Evolutionary conservation across 257 asterid genomes (phyloP).

Genomic region (Solanum stenotomum): DNA sequence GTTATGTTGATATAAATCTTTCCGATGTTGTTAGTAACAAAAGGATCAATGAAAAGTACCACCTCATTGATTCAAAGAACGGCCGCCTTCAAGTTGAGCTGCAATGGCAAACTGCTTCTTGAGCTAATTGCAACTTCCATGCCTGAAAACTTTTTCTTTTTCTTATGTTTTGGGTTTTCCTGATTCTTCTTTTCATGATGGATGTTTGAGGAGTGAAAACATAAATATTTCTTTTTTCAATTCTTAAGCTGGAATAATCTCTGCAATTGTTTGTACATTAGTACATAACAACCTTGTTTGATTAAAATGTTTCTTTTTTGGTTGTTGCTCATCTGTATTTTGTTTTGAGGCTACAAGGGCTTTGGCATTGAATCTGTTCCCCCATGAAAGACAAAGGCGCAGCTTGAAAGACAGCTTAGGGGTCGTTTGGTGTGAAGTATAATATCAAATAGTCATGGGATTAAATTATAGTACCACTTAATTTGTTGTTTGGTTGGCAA

Average conservation of each 20-base stretch:
- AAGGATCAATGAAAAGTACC: constrained; percentile 39
- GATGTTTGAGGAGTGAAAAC: background rate
- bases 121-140: background rate
- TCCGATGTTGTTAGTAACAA: constrained; percentile 36
- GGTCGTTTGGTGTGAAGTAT: too few species aligned
- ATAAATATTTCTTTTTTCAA: background rate
- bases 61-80: constrained; percentile 41
- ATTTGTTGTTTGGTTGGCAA: too few species aligned
- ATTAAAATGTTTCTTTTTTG: background rate
- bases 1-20: constrained; percentile 33
- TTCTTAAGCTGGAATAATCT: background rate
- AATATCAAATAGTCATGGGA: too few species aligned
- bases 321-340: background rate
- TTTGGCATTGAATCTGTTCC: background rate
- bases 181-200: background rate
- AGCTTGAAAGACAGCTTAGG: background rate
- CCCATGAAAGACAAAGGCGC: background rate
- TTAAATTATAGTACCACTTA: too few species aligned
- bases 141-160: background rate
- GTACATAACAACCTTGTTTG: background rate
- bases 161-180: background rate
- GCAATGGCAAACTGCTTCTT: constrained; percentile 35
- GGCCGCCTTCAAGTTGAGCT: constrained; percentile 34
- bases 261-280: background rate
- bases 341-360: background rate